Conservation (phyloP, 495 filamentous ascomycete species). For the Neurospora sp. region DNA sequence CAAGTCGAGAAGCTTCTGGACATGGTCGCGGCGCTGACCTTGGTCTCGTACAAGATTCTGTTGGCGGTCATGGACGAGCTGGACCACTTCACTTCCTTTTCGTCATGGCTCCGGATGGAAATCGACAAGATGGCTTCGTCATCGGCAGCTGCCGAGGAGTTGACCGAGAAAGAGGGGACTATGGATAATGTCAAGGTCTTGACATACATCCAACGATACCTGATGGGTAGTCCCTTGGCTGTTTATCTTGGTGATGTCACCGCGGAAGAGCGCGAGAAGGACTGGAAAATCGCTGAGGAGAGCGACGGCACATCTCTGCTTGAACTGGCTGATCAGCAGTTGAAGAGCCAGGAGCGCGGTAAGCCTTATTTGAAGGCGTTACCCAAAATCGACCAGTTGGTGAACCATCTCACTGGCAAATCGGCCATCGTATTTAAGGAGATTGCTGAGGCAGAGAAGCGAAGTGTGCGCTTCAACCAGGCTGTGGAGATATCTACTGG, state of each 20-base stretch:
- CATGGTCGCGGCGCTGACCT: slow-evolving; percentile 61
- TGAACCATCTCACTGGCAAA: slow-evolving; percentile 29
- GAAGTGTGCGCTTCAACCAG: slow-evolving; percentile 43
- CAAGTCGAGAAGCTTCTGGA: slow-evolving; percentile 49
- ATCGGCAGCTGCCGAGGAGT: slow-evolving; percentile 36
- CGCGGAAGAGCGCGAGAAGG: slow-evolving; percentile 18
- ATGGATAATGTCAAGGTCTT: slow-evolving; percentile 46
- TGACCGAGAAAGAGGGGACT: slow-evolving; percentile 42
- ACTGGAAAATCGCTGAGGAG: slow-evolving; percentile 20
- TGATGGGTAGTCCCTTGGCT: slow-evolving; percentile 36
- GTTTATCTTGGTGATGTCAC: slow-evolving; percentile 29
- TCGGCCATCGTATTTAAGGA: slow-evolving; percentile 35
- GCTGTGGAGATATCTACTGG: slow-evolving; percentile 27
- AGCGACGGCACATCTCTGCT: slow-evolving; percentile 23
- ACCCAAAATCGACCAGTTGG: slow-evolving; percentile 34
- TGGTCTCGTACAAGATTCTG: slow-evolving; percentile 66
- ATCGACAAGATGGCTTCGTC: slow-evolving; percentile 54
- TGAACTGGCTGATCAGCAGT: slow-evolving; percentile 35
- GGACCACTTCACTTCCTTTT: slow-evolving; percentile 67
- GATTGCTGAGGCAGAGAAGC: slow-evolving; percentile 45
- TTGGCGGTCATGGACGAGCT: slow-evolving; percentile 65
- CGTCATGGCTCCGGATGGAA: slow-evolving; percentile 73
- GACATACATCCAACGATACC: slow-evolving; percentile 40
- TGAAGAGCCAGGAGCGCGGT: slow-evolving; percentile 32
- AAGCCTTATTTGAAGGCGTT: slow-evolving; percentile 28